These are phyloP conservation scores for Erysimum cheiranthoides DNA, from an alignment of 345 rosid species.

Conservation along the genomic window DNA sequence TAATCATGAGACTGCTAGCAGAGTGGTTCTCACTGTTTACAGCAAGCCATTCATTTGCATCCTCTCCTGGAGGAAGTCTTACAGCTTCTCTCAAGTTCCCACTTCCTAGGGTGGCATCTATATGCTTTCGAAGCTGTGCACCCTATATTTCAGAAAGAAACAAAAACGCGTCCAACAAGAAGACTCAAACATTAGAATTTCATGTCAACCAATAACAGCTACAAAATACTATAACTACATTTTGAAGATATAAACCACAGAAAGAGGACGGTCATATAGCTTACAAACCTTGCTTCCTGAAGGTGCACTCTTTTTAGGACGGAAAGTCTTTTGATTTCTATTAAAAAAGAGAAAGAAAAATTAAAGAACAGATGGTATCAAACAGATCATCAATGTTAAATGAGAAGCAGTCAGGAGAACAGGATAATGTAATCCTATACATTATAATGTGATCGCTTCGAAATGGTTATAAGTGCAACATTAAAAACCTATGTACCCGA, in stretches of 20 bases:
- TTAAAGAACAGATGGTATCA: constrained; percentile 5
- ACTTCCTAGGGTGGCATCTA: constrained; percentile 97
- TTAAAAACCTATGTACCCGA: neutral
- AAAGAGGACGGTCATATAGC: neutral
- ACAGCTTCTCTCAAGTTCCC: constrained; percentile 99
- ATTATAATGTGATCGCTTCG: neutral
- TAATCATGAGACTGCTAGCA: constrained; percentile 25
- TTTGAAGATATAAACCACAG: constrained; percentile 4
- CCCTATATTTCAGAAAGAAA: constrained; percentile 63
- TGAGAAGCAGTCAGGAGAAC: neutral
- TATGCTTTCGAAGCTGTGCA: constrained; percentile 95
- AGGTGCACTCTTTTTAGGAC: constrained; percentile 97
- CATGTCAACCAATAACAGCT: constrained; percentile 5
- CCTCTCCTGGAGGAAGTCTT: constrained; percentile 99
- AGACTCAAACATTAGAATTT: neutral
- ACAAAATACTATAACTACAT: constrained; percentile 10
- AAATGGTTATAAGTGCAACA: neutral
- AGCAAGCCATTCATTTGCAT: constrained; percentile 98
- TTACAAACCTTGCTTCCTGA: constrained; percentile 95
- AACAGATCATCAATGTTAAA: constrained; percentile 14
- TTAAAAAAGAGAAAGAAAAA: constrained; percentile 26
- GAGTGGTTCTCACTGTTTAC: constrained; percentile 75
- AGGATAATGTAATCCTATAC: neutral
- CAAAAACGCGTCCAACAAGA: constrained; percentile 17
- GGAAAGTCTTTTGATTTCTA: constrained; percentile 97